A percentile compares a stretch with the other conserved stretches of the same genome.
phyloP scores from a whole-genome alignment of 2,329 filamentous ascomycete species.

The Penicillium sp. region DNA sequence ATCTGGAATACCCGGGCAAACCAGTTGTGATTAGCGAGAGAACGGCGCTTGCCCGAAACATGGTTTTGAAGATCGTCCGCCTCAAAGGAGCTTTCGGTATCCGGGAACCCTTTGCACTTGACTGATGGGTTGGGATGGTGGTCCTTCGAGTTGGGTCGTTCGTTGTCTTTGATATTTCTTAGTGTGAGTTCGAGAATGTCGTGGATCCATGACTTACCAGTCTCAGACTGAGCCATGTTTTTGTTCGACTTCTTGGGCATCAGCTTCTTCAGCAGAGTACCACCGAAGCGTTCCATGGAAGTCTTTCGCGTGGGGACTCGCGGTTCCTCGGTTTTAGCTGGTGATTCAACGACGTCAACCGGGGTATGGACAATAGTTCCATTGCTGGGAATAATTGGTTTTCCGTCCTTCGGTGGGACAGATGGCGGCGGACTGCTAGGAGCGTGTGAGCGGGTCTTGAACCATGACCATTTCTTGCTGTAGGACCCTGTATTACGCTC shows the following conservation, averaged over 20 bases:
- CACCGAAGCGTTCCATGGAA: conserved; percentile 42
- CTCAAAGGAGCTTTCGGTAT: conserved; percentile 24
- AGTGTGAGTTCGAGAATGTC: not conserved
- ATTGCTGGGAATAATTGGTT: conserved; percentile 29
- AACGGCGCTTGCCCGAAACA: conserved; percentile 18
- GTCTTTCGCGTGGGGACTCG: conserved; percentile 23
- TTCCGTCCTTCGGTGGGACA: conserved; percentile 26
- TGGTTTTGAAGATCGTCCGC: conserved; percentile 18
- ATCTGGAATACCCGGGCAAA: conserved; percentile 86
- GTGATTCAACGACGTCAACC: conserved; percentile 13
- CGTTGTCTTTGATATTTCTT: conserved; percentile 10
- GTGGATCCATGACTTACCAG: conserved; percentile 40
- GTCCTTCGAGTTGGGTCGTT: conserved; percentile 9
- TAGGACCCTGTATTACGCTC: conserved; percentile 33
- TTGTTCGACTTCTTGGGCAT: conserved; percentile 54
- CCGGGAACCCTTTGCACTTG: conserved; percentile 17
- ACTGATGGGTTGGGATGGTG: conserved; percentile 7
- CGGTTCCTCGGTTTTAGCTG: not conserved
- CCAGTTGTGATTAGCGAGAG: conserved; percentile 70
- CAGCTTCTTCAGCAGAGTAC: conserved; percentile 56
- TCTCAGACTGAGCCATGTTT: conserved; percentile 30
- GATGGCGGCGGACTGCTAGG: conserved; percentile 27
- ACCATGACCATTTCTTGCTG: conserved; percentile 53
- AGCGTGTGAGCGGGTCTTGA: conserved; percentile 40
- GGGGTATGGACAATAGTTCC: conserved; percentile 32